A percentile compares a stretch with the other conserved stretches of the same genome.
Conservation (phyloP, 768 basidiomycete species). For the Multifurca ochricompacta region DNA sequence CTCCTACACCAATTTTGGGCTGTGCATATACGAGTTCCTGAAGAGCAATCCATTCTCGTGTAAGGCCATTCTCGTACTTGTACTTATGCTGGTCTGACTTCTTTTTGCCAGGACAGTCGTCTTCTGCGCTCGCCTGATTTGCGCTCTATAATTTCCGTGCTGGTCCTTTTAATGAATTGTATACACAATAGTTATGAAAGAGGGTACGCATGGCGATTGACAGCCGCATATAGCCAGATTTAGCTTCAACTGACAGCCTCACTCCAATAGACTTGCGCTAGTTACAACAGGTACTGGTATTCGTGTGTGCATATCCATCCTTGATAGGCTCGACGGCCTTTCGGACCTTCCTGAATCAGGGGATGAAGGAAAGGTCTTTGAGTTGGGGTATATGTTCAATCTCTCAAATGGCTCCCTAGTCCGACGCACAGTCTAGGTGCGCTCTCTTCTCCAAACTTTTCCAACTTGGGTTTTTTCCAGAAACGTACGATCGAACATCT, state of each 20-base stretch:
- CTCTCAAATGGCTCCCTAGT: slow-evolving; percentile 7
- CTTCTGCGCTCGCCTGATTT: slow-evolving; percentile 25
- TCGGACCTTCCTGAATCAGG: slow-evolving; percentile 61
- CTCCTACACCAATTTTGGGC: slow-evolving; percentile 56
- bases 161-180: slow-evolving; percentile 20
- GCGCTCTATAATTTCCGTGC: slow-evolving; percentile 6
- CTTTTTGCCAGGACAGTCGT: slow-evolving; percentile 34
- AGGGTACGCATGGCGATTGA: slow-evolving; percentile 9
- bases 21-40: slow-evolving; percentile 55
- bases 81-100: slow-evolving; percentile 2
- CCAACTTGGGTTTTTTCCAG: slow-evolving; percentile 17
- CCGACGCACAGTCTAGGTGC: slow-evolving; percentile 15
- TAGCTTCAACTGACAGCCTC: not conserved
- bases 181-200: slow-evolving; percentile 5
- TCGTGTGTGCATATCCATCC: slow-evolving; percentile 56
- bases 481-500: slow-evolving; percentile 14
- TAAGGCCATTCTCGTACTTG: slow-evolving; percentile 26
- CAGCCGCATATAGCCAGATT: not conserved
- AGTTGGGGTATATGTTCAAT: slow-evolving; percentile 48
- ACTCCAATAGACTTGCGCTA: slow-evolving; percentile 40
- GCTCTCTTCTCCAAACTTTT: slow-evolving; percentile 17
- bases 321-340: slow-evolving; percentile 65
- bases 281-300: slow-evolving; percentile 46
- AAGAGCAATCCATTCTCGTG: slow-evolving; percentile 71
- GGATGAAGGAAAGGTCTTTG: slow-evolving; percentile 62